Percentiles rank a stretch among this genome's conserved stretches.
Evolutionary conservation across 2,329 filamentous ascomycete species (phyloP).

Genomic region (Chaetomiaceae sp.): DNA sequence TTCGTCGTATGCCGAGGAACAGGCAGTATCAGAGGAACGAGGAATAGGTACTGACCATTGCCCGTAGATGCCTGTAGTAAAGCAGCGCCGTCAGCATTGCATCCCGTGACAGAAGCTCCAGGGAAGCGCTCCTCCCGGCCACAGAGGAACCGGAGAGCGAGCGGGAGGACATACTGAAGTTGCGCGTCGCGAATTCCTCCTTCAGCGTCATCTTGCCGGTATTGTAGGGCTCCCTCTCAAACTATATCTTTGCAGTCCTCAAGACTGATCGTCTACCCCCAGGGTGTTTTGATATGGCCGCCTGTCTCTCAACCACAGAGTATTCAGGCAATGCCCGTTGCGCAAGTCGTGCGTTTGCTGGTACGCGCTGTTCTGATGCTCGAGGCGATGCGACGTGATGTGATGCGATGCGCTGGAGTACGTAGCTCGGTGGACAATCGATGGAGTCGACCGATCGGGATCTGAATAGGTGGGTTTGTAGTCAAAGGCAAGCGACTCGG

Average conservation of each 20-base stretch:
- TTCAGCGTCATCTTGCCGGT: slow-evolving; percentile 61
- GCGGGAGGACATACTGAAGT: slow-evolving; percentile 60
- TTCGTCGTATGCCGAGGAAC: too few species aligned
- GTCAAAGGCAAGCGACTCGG: not conserved
- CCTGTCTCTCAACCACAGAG: too few species aligned
- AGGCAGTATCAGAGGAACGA: too few species aligned
- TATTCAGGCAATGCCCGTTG: not conserved
- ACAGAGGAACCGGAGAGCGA: not conserved
- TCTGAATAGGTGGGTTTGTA: slow-evolving; percentile 7
- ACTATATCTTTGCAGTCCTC: not conserved
- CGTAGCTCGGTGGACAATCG: not conserved
- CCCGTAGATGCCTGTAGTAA: slow-evolving; percentile 61
- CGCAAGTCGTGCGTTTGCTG: not conserved
- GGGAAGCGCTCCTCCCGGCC: not conserved
- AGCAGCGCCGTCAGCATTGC: slow-evolving; percentile 32
- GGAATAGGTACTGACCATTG: slow-evolving; percentile 57
- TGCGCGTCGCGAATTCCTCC: slow-evolving; percentile 68
- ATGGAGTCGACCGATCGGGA: slow-evolving; percentile 6
- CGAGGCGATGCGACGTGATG: not conserved
- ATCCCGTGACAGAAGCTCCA: not conserved
- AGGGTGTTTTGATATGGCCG: not conserved
- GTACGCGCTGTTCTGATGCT: not conserved
- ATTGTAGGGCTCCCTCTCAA: not conserved
- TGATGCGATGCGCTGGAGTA: slow-evolving; percentile 4
- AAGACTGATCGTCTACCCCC: not conserved